Evolutionary conservation across 2,329 filamentous ascomycete genomes (phyloP).

Genomic region (Sclerotinia borealis): DNA sequence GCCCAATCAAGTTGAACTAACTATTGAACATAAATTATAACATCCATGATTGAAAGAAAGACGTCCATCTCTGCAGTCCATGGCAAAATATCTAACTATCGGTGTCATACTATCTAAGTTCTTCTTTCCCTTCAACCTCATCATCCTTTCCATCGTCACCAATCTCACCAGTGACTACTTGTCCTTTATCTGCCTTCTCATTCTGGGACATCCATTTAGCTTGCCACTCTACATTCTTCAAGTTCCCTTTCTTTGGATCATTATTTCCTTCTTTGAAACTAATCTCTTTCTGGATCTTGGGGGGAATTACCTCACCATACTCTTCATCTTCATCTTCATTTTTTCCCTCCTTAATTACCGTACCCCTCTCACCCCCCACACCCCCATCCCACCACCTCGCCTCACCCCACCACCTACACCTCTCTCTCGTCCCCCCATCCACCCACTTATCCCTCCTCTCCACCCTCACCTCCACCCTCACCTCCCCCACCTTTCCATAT

Average conservation of each 20-base stretch:
- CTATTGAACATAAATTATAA: too few relatives aligned
- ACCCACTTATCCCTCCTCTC: neutral
- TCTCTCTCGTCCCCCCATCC: neutral
- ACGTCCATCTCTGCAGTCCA: too few relatives aligned
- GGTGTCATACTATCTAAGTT: neutral
- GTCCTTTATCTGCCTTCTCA: neutral
- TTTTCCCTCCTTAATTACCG: neutral
- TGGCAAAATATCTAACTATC: too few relatives aligned
- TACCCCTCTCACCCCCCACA: rapidly evolving
- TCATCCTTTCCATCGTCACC: neutral
- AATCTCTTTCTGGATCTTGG: neutral
- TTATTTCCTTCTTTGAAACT: neutral
- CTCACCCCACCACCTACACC: neutral
- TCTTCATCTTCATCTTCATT: neutral
- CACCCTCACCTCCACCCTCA: neutral
- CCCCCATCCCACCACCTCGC: neutral
- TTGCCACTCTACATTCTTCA: neutral
- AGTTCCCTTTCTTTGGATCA: neutral
- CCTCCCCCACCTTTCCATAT: neutral
- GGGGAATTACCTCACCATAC: too few relatives aligned
- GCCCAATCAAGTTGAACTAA: too few relatives aligned
- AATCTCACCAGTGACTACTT: neutral
- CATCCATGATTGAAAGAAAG: too few relatives aligned
- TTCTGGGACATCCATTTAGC: neutral
- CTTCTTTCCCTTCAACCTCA: neutral